Percentiles rank a stretch among this genome's conserved stretches.
phyloP scores from a whole-genome alignment of 768 basidiomycete species.

The Phanerodontia chrysosporium region DNA sequence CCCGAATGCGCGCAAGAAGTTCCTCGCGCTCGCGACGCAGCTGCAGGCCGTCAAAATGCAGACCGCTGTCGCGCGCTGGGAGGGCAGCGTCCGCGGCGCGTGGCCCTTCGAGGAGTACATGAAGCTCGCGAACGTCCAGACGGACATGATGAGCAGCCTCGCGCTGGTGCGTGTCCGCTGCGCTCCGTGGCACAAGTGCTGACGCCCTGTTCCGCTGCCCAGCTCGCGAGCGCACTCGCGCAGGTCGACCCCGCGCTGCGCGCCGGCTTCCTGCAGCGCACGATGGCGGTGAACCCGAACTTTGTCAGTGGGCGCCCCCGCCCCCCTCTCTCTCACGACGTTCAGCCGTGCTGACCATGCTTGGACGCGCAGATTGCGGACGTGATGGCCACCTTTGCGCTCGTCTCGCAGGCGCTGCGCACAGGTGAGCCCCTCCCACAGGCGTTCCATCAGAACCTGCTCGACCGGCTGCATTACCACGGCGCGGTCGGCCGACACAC shows the following conservation, averaged over 20 bases:
- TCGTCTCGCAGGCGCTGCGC: constrained; percentile 41
- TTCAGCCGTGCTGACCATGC: too few relatives aligned
- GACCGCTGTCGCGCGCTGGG: constrained; percentile 40
- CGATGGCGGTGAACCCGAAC: constrained; percentile 50
- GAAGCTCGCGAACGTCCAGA: constrained; percentile 35
- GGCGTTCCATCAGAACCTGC: constrained; percentile 36
- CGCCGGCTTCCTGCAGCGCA: constrained; percentile 35
- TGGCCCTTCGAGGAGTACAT: constrained; percentile 50
- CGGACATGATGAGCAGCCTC: constrained; percentile 37
- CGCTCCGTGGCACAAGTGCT: neutral
- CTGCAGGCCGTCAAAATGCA: constrained; percentile 29
- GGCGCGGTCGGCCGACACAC: constrained; percentile 17
- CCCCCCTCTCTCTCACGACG: too few relatives aligned
- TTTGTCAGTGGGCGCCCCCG: constrained; percentile 34
- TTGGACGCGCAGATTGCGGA: constrained; percentile 36
- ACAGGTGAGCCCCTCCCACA: constrained; percentile 42
- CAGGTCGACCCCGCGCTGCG: constrained; percentile 41
- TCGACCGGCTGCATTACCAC: constrained; percentile 46
- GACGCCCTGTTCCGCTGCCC: neutral
- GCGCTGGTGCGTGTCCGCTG: constrained; percentile 27
- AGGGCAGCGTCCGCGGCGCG: constrained; percentile 45
- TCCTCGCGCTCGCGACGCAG: constrained; percentile 30
- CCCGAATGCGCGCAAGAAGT: constrained; percentile 24
- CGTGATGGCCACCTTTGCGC: constrained; percentile 38
- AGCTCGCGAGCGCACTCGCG: constrained; percentile 39